Base-by-base conservation (phyloP, 1,284 basidiomycete genomes). In the Cutaneotrichosporon curvatum region DNA sequence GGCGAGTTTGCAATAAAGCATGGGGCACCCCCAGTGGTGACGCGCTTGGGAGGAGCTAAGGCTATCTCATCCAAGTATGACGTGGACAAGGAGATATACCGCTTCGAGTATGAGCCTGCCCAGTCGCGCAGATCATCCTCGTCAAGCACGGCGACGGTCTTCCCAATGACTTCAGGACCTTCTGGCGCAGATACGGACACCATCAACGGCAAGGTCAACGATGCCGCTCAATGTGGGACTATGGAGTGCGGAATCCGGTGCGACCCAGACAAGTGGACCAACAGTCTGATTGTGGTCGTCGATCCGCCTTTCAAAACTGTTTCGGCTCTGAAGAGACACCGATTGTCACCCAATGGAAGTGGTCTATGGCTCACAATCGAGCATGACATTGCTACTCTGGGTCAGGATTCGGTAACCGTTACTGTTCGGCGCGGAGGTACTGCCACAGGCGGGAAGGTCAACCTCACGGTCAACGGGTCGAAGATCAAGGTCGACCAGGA, bases 281-380 rank as follows among this genome's bases (percentile, higher is more conserved):
- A 77, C 3, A 87, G 83, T 10, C 73, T 98, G 47, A 87, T 95
- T 58, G 82, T 98, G 38, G 84, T 95, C 15, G 81, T 97, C 40
- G 91, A 97, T 67, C 95, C 95, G 0, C 91, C 94, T 3, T 94
- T 92, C 16, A 82, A 84, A 56, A 77, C 80, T 4, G 83, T 94
- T 32, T 81, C 84, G 1, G 90, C 86, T 50, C 77, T 98, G 16
- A 81, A 85, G 10, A 79, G 95, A 28, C 94, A 98, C 69, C 79
- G 84, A 16, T 76, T 98, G 10, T 90, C 89, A 1, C 76, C 79
- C 10, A 83, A 84, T 34, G 94, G 92, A 3, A 92, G 95, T 8
- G 94, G 94, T 0, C 73, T 96, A n/a, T 99, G 95, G 95, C 73
- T 98, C 19, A 94, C 89, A 0, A 78, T 98, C 58, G 87, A 84